Evolutionary conservation across 768 basidiomycete genomes (phyloP).

Genomic region (Daedaleopsis nitida): DNA sequence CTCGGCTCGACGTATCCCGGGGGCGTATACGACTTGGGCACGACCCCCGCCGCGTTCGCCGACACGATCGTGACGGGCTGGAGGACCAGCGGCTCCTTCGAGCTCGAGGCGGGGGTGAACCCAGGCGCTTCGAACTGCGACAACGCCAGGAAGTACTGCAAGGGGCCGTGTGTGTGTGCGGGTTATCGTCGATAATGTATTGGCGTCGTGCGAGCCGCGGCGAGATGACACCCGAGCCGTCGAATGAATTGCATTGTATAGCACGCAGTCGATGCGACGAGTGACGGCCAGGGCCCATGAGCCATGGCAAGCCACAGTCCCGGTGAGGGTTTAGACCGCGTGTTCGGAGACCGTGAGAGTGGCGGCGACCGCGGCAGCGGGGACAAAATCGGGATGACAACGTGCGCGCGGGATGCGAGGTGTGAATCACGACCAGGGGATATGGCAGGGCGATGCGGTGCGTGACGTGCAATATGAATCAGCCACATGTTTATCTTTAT

Average conservation of each 20-base stretch:
- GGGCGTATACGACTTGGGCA: constrained; percentile 49
- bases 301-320: neutral
- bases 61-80: constrained; percentile 43
- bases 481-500: neutral
- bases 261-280: too few relatives aligned
- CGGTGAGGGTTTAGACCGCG: neutral
- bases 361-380: too few relatives aligned
- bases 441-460: neutral
- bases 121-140: constrained; percentile 46
- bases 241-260: too few relatives aligned
- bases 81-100: constrained; percentile 37
- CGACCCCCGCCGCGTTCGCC: constrained; percentile 41
- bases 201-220: too few relatives aligned
- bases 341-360: neutral
- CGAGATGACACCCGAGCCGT: too few relatives aligned
- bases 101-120: constrained; percentile 32
- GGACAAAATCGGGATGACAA: neutral
- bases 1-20: constrained; percentile 50
- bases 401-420: neutral
- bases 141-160: constrained; percentile 48
- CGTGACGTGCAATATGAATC: neutral
- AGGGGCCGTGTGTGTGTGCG: neutral
- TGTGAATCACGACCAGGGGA: neutral
- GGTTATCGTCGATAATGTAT: neutral
- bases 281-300: too few relatives aligned